Conservation (phyloP, 768 basidiomycete species). For the Tricholoma flavovirens region DNA sequence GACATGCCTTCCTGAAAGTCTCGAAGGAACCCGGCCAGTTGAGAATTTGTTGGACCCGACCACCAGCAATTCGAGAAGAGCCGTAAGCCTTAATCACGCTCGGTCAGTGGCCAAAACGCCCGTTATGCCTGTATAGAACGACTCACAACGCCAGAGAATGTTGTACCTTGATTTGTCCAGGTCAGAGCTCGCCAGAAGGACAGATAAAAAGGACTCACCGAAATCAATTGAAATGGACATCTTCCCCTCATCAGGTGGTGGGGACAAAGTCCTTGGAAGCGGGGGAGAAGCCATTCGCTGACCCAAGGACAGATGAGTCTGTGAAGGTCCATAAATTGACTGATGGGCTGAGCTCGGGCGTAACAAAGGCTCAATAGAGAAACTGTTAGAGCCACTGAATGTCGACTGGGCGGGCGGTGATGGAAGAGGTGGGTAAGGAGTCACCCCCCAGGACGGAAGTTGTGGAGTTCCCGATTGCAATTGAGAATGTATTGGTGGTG, state of each 20-base stretch:
- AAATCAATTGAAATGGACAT: conserved; percentile 82
- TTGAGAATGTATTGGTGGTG: conserved; percentile 15
- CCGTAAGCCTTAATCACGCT: conserved; percentile 61
- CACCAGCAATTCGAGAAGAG: conserved; percentile 75
- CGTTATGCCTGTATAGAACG: conserved; percentile 1
- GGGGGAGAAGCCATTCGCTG: conserved; percentile 17
- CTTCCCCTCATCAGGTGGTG: conserved; percentile 58
- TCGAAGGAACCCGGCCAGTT: conserved; percentile 84
- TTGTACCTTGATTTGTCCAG: conserved; percentile 52
- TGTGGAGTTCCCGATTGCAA: conserved; percentile 11
- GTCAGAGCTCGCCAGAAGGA: background rate
- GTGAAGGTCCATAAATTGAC: conserved; percentile 12
- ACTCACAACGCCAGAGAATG: conserved; percentile 82
- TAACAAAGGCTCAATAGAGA: conserved; percentile 24
- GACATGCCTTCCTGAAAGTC: conserved; percentile 70
- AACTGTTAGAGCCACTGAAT: conserved; percentile 18
- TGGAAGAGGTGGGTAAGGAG: conserved; percentile 16
- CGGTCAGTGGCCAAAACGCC: conserved; percentile 4
- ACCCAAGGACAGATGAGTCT: conserved; percentile 14
- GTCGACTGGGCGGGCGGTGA: conserved; percentile 14
- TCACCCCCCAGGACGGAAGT: conserved; percentile 23
- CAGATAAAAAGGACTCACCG: conserved; percentile 37
- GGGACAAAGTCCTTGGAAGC: conserved; percentile 18
- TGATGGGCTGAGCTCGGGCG: conserved; percentile 28
- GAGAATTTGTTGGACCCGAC: conserved; percentile 78